Evolutionary conservation across 345 rosid species (phyloP), one percentile per base, ranked within the genome.

Genomic region (Lumnitzera littorea): DNA sequence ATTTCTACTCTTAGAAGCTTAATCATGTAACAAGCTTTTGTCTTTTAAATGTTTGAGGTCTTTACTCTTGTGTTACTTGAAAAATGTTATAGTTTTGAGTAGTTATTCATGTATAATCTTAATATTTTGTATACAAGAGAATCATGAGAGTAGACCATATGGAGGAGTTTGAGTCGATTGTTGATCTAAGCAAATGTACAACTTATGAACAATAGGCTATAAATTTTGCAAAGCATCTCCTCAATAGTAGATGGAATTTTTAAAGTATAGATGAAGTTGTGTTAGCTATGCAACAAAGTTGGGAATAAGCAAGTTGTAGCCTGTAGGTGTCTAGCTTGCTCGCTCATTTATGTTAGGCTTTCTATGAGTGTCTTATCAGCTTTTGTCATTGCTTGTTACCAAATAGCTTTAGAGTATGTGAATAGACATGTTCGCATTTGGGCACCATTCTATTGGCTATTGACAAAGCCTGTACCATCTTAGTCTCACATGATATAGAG

Each of bases 101-200:
- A 27, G 50, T 50, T 56, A 36, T 63, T 54, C 12, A 55, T 24
- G 13, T 46, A 46, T 50, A 17, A 12, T 60, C 55, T 55, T 25
- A 13, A 54, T 51, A 72, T 54, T 36, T 36, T 36, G 10, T 36
- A 36, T 36, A 55, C 61, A 92, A 90, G 91, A 86, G 99, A 79
- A 86, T 94, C 53, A 91, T 90, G 12, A 97, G 99, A 51, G 97
- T 94, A 52, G 89, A 91, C 10, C 97, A 90, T 78, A 91, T 94
- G 27, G 99, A 94, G 70, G 97, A 94, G 79, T 86, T 94, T 58
- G 99, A 90, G 75, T 90, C 95, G 27, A 94, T 94, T 24, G 57
- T 61, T 53, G 88, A 90, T 27, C 77, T 76, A 47, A 52, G 78
- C 62, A 71, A 53, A 64, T 72, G 95, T 59, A 91, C 99, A 46